Evolutionary conservation across 768 basidiomycete species (phyloP), one percentile per base, ranked within the genome.

Genomic region (Tephrocybe sp.): DNA sequence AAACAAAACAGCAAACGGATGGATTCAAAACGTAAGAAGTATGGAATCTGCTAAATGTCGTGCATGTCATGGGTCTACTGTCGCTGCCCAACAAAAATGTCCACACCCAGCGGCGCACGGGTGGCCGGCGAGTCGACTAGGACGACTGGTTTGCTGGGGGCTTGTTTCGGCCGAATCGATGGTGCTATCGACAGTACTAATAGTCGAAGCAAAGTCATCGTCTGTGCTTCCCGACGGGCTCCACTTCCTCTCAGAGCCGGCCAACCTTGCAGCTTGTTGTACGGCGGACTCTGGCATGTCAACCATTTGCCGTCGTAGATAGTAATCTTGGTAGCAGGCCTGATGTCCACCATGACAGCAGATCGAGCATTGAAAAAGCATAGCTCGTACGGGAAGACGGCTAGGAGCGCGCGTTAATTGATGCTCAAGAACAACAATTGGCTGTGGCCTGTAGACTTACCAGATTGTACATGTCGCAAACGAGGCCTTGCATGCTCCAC

Each of bases 281-380:
- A 54, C 51, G 59, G 61, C 18, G 40, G 67, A 47, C 36, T 58
- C 51, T 3, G 73, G 68, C 10, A 86, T 64, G 24, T 77, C 74
- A 10, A 78, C 65, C 76, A 83, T 76, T 1, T 84, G 82, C 18
- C 76, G 79, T 33, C 75, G 72, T 56, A 78, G 69, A 59, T 90
- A 88, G 61, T 84, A 90, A 25, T 74, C 71, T 33, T 81, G 77
- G 59, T 90, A 91, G 67, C 91, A 93, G 17, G 78, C 75, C 57
- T 86, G 85, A 57, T 93, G 91, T 0, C 90, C 90, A 0, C 91
- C 91, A 55, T 93, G 91, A 37, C 78, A 70, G 62, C 91, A 93
- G 1, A 87, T 69, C 0, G 86, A 77, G 64, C 91, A 93, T 45
- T 85, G 83, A 62, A 91, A 86, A 2, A 89, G 67, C 4, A 90